A percentile compares a stretch with the other conserved stretches of the same genome.
These are phyloP conservation scores for Ogataea haglerorum DNA, from an alignment of 805 yeast genomes.

Conservation along the genomic window DNA sequence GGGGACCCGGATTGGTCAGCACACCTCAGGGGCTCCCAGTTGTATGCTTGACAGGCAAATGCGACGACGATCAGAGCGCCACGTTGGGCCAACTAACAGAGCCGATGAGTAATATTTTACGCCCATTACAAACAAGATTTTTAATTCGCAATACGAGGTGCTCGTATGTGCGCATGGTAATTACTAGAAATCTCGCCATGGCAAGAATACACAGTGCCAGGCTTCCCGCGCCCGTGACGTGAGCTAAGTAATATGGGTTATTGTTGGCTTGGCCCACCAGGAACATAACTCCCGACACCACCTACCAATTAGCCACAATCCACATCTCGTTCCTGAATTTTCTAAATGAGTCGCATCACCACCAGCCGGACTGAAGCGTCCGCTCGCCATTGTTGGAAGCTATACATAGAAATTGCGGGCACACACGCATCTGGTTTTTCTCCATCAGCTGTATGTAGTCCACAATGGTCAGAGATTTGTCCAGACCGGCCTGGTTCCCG, in stretches of 20 bases:
- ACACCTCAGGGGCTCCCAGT: background rate
- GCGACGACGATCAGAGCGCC: background rate
- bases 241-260: no score
- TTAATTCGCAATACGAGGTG: no score
- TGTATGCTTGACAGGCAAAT: background rate
- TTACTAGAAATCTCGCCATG: no score
- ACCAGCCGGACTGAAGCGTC: conserved; percentile 17
- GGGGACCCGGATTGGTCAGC: background rate
- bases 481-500: conserved; percentile 9
- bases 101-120: no score
- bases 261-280: no score
- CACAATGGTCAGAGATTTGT: conserved; percentile 15
- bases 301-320: no score
- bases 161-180: no score
- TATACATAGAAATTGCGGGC: conserved; percentile 27
- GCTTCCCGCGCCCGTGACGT: no score
- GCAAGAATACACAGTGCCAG: no score
- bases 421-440: conserved; percentile 13
- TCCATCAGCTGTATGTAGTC: conserved; percentile 24
- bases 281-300: background rate
- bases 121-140: no score
- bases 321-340: no score
- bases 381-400: conserved; percentile 13
- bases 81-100: background rate
- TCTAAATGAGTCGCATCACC: background rate